A percentile compares a stretch with the other conserved stretches of the same genome.
phyloP scores from a whole-genome alignment of 805 yeast species.

The Kluyveromyces starmeri region DNA sequence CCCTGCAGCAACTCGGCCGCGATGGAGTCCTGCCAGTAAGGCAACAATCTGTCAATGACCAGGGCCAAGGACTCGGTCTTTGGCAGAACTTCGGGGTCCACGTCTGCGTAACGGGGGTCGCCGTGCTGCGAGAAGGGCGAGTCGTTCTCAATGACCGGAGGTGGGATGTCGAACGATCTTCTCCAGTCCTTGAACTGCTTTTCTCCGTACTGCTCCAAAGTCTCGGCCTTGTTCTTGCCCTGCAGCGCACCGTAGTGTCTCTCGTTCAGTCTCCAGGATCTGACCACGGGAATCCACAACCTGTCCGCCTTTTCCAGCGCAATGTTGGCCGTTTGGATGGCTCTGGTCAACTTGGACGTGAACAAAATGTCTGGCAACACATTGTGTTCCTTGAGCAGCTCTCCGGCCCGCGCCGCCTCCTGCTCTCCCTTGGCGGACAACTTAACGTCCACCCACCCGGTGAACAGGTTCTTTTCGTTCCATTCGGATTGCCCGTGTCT shows the following conservation, averaged over 20 bases:
- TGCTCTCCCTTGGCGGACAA: constrained; percentile 75
- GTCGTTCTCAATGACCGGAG: constrained; percentile 74
- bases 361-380: constrained; percentile 78
- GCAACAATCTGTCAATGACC: constrained; percentile 92
- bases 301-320: constrained; percentile 86
- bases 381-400: constrained; percentile 77
- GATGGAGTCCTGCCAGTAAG: constrained; percentile 93
- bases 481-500: constrained; percentile 99
- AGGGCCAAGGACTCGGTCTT: constrained; percentile 89
- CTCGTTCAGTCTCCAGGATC: constrained; percentile 97
- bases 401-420: constrained; percentile 94
- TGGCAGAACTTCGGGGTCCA: constrained; percentile 84
- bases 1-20: constrained; percentile 75
- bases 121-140: constrained; percentile 77
- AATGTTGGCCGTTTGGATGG: constrained; percentile 94
- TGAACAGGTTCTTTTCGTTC: constrained; percentile 96
- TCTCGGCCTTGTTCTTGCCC: constrained; percentile 96
- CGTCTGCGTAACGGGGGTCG: constrained; percentile 75
- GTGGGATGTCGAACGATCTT: constrained; percentile 95
- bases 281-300: constrained; percentile 80
- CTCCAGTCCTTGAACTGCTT: constrained; percentile 96
- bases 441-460: constrained; percentile 97
- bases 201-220: constrained; percentile 77
- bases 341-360: constrained; percentile 89
- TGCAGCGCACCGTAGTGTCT: constrained; percentile 99